Base-by-base conservation (phyloP, 331 rosid species). In the Phaseolus coccineus region DNA sequence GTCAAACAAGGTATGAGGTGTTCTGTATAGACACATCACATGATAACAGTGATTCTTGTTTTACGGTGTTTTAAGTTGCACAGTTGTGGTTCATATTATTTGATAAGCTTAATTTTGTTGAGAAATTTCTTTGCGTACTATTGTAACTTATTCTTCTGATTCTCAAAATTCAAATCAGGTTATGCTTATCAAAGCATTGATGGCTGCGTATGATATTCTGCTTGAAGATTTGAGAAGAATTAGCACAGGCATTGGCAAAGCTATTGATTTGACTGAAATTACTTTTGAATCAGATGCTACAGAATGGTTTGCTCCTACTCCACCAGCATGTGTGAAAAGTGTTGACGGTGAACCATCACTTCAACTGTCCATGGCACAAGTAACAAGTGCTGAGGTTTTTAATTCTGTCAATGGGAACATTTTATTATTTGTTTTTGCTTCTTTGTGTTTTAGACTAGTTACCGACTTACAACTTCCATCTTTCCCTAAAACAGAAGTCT, bases 151-250 rank as follows among this genome's bases (percentile, higher is more conserved):
- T 74, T 67, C 40, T 58, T 33, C 47, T 42, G 47, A 48, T 78
- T 85, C 81, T 83, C 75, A 76, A 70, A 82, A 78, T 79, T 79
- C 56, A 55, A 87, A 87, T 31, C 81, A 82, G 81, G 87, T 83
- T 84, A 84, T 83, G 87, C 96, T 90, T 80, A 74, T 87, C 76
- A 96, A 96, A 83, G 89, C 94, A 51, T 80, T 96, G 83, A 62
- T 87, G 83, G 77, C 88, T 85, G 93, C 98, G 30, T 93, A 90
- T 71, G 93, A 89, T 82, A 84, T 85, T 47, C 81, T 96, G 87
- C 92, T 91, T 78, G 97, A 96, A 83, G 96, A 93, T 86, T 85
- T 96, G 52, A 90, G 75, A 83, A 89, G 83, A 81, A 81, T 96
- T 53, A 88, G 97, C 89, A 80, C 86, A 62, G 96, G 94, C 78